Evolutionary conservation across 163 green algal genomes (phyloP).

Genomic region (Scenedesmus sp.): DNA sequence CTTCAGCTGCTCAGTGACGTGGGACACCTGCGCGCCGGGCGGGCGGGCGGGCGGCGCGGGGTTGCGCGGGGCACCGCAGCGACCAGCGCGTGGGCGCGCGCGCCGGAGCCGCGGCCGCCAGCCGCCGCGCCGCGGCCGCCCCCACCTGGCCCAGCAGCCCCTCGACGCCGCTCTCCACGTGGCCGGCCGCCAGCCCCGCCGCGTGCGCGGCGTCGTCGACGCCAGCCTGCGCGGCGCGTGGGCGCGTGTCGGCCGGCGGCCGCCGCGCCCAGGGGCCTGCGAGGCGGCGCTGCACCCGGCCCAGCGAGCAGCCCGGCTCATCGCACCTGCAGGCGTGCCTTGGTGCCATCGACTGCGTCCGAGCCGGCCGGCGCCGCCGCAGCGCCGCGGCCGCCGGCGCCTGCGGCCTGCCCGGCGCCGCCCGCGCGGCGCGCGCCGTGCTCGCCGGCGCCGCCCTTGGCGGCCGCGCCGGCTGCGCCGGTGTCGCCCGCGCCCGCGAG

Average conservation of each 20-base stretch:
- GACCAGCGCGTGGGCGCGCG: neutral
- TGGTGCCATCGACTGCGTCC: neutral
- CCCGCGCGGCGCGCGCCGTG: neutral
- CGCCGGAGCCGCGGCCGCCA: neutral
- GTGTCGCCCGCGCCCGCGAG: neutral
- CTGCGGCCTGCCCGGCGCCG: neutral
- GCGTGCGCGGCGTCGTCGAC: slow-evolving; percentile 25
- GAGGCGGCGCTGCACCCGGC: neutral
- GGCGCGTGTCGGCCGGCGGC: neutral
- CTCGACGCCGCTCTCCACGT: slow-evolving; percentile 19
- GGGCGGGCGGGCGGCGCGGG: too few species aligned
- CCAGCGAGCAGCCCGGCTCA: neutral
- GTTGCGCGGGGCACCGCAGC: neutral
- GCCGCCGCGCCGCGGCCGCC: neutral
- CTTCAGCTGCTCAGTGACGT: slow-evolving; percentile 8
- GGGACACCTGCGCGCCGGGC: neutral
- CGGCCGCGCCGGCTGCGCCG: slow-evolving; percentile 7
- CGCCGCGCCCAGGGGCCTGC: neutral
- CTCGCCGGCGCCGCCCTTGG: neutral
- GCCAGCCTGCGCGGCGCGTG: neutral
- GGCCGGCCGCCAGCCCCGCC: slow-evolving; percentile 34
- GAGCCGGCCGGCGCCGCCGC: slow-evolving; percentile 4
- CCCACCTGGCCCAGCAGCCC: slow-evolving; percentile 9
- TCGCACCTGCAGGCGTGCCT: neutral
- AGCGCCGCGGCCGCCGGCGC: slow-evolving; percentile 5